Base-by-base conservation (phyloP, 805 yeast species). In the Kodamaea jinghongensis region DNA sequence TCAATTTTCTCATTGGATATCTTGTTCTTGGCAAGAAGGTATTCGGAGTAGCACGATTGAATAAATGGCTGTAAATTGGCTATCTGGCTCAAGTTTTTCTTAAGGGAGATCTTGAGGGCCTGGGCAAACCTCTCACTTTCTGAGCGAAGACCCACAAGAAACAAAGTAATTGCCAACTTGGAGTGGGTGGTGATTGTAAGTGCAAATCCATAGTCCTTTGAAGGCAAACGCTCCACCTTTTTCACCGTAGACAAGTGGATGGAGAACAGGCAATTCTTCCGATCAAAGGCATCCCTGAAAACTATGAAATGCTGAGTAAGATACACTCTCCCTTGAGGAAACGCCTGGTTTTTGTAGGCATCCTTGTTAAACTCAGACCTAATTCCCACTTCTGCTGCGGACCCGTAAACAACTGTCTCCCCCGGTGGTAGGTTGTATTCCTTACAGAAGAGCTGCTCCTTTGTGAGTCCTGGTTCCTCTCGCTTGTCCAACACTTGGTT, bases 171-270 rank as follows among this genome's bases (percentile, higher is more conserved):
- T 38, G 71, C 72, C 41, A 83, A 56, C 11, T 81, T 85, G 22
- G 83, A 79, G 42, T 81, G 79, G 2, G 95, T 78, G 4, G 76
- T 71, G 10, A 91, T 63, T n/a, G 80, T 67, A 13, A 93, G 70
- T 1, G 96, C 89, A 62, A 89, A 86, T 13, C 86, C 81, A 55
- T 81, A 85, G 1, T 86, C 72, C 41, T 80, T 73, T 1, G 87
- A 73, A 8, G 95, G 95, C 14, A 88, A 73, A 38, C 97, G 72
- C 56, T 91, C 96, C 12, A 93, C 95, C 45, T 88, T 81, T 53
- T 84, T 81, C 28, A 93, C 65, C 1, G 96, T 78, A 1, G 90
- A 78, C 30, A 93, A 63, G 45, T 91, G 93, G 20, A 91, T 50
- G 3, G 73, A 73, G 53, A 91, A 76, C 4, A 78, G 73, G 55